Base-by-base conservation (phyloP, 352 stramenopile genomes). In the Pythium pyrilobum region DNA sequence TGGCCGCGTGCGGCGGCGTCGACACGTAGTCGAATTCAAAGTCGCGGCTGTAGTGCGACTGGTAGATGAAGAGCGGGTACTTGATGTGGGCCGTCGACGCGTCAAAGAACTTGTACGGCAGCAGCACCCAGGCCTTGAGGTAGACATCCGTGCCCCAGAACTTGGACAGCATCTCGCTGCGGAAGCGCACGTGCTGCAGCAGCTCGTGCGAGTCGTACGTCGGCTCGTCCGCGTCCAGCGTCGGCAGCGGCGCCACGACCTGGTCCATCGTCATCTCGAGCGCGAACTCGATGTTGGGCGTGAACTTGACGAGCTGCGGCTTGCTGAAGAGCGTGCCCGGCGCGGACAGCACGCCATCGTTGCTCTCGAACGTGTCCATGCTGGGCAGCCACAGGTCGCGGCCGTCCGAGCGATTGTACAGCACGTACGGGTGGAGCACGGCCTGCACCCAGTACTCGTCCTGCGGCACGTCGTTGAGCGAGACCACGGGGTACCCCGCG, bases 61-160 rank as follows among this genome's bases (percentile, higher is more conserved):
- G 78, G 75, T 89, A 89, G 27, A 89, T 64, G 44, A 85, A 87
- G 41, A 89, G 29, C 31, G 78, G 78, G 67, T 89, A 89, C 64
- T 75, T 65, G 36, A 89, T 63, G 37, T 89, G 51, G 9, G 64
- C 59, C 23, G 71, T 77, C 4, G 52, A 58, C 0, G 65, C 41
- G 24, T 85, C 74, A n/a, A 74, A 85, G 52, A 89, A 89, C 23
- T 71, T 71, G 57, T 85, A 66, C 13, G 78, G 78, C 37, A 89
- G 66, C 57, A 89, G 42, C 21, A 89, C 62, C 78, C 78, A 89
- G 13, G 78, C 78, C 37, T 89, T 82, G 5, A 89, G 62, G 37
- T 59, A 77, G 12, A 89, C 74, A 40, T 89, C 78, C 1, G 69
- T 82, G 15, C 75, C 78, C 78, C 78, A 89, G 52, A 89, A 89